These are phyloP conservation scores for Elaeis oleifera DNA, from an alignment of 202 grass and related monocot genomes.

Conservation along the genomic window DNA sequence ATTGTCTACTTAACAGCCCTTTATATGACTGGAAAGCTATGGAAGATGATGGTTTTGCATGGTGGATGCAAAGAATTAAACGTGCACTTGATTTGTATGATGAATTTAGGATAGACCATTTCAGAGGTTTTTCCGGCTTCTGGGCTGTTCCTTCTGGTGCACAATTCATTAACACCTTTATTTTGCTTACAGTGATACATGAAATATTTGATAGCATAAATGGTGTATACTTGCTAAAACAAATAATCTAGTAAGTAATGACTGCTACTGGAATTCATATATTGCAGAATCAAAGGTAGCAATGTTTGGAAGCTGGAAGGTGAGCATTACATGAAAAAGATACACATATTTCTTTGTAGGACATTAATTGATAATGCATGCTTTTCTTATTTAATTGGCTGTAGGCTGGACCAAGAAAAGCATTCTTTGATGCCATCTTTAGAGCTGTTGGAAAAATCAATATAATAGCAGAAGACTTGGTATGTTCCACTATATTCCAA, in stretches of 20 bases:
- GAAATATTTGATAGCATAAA: not conserved
- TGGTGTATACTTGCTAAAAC: too few relatives aligned
- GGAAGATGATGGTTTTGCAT: constrained; percentile 63
- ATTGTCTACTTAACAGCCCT: constrained; percentile 46
- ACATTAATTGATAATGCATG: constrained; percentile 18
- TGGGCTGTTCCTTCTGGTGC: constrained; percentile 90
- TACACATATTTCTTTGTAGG: constrained; percentile 5
- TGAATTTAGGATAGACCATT: constrained; percentile 97
- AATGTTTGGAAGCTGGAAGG: constrained; percentile 78
- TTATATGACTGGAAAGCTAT: constrained; percentile 91
- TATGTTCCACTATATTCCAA: constrained; percentile 24
- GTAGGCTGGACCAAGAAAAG: constrained; percentile 97
- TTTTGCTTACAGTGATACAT: not conserved
- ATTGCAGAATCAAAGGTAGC: constrained; percentile 84
- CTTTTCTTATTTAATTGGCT: constrained; percentile 44
- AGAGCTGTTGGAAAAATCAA: constrained; percentile 66
- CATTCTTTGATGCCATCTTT: constrained; percentile 81
- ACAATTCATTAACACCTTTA: constrained; percentile 8
- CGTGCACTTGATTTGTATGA: constrained; percentile 96
- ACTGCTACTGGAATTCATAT: too few relatives aligned
- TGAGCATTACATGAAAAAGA: constrained; percentile 33
- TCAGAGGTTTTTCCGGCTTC: constrained; percentile 77
- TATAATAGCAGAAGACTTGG: constrained; percentile 96
- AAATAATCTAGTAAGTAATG: too few relatives aligned
- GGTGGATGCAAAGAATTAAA: constrained; percentile 91